Base-by-base conservation (phyloP, 2,329 filamentous ascomycete genomes). In the Emergomyces orientalis region DNA sequence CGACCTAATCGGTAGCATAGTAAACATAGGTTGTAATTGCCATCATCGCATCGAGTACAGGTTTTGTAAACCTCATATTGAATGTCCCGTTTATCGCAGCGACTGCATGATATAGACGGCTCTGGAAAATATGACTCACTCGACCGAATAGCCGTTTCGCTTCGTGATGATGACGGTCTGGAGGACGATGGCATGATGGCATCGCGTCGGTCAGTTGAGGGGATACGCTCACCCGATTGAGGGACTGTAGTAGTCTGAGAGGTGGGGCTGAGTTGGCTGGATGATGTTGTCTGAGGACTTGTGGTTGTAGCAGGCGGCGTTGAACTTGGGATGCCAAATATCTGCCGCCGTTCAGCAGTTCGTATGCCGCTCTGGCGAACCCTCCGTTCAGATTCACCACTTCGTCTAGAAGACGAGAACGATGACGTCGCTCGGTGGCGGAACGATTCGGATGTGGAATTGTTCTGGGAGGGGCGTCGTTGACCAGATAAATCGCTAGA, bases 1-100 rank as follows among this genome's bases (percentile, higher is more conserved):
- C 84, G 84, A 9, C 88, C 87, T 14, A 79, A 73, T 34, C 90
- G 86, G 73, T 95, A 97, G 77, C 93, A 97, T 66, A 82, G 81
- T 1, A 89, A 76, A 71, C 93, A 97, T 13, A 97, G 79, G 71
- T 92, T 88, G 80, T 88, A 96, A 56, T 84, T 79, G 0, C 90
- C 90, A 6, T 81, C 77, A 19, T 83, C 80, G 73, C 93, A 97
- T 59, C 80, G 79, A 1, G 77, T 74, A 74, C 93, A 97, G 71
- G 89, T 89, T 75, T 93, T 96, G 74, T 97, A 90, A 1, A 96
- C 77, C 9, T 90, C 86, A 68, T 96, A 91, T 72, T 96, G 88
- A 45, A 97, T 92, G 64, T 91, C 84, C 6, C 79, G 70, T 66
- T 83, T 88, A 25, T 80, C 77, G 72, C 93, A 97, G 11, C 84